phyloP scores from a whole-genome alignment of 2,329 filamentous ascomycete genomes.

The Colletotrichum costaricense region DNA sequence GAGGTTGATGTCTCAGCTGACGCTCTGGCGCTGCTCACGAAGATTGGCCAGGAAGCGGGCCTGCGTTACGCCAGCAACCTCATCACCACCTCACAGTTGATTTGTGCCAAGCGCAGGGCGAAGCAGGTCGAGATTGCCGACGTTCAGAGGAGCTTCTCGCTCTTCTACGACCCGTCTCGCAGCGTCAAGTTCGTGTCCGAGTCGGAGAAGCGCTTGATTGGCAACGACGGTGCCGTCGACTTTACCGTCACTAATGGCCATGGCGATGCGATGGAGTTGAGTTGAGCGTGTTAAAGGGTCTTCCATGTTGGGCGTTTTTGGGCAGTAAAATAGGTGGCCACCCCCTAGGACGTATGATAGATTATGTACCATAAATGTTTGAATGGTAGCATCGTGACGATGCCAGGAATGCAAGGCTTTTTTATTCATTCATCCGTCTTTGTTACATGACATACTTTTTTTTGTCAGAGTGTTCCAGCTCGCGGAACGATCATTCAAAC shows the following conservation, averaged over 20 bases:
- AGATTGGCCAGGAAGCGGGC: slow-evolving; percentile 93
- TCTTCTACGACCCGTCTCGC: slow-evolving; percentile 91
- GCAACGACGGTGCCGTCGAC: slow-evolving; percentile 83
- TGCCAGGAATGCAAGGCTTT: slow-evolving; percentile 29
- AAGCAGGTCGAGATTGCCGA: slow-evolving; percentile 88
- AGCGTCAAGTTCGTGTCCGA: slow-evolving; percentile 92
- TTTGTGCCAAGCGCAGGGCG: slow-evolving; percentile 85
- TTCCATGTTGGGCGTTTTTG: slow-evolving; percentile 33
- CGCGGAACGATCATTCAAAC: slow-evolving; percentile 53
- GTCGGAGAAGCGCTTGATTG: slow-evolving; percentile 93
- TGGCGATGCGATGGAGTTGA: slow-evolving; percentile 63
- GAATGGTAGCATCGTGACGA: slow-evolving; percentile 26
- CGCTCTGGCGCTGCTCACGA: slow-evolving; percentile 91
- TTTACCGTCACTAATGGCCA: slow-evolving; percentile 69
- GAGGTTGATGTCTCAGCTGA: slow-evolving; percentile 93
- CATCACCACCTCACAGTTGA: slow-evolving; percentile 91
- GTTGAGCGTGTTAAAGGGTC: slow-evolving; percentile 43
- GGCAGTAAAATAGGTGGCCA: slow-evolving; percentile 32
- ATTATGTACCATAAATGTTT: slow-evolving; percentile 37
- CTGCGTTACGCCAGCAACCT: slow-evolving; percentile 97
- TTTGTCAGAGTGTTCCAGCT: no score
- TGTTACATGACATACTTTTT: no score
- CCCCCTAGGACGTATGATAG: slow-evolving; percentile 33
- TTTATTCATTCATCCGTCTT: slow-evolving; percentile 11
- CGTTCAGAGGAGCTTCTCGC: slow-evolving; percentile 90